A percentile compares a stretch with the other conserved stretches of the same genome.
These are phyloP conservation scores for Arthrobotrys sphaeroides DNA, from an alignment of 2,329 filamentous ascomycete genomes.

Conservation along the genomic window DNA sequence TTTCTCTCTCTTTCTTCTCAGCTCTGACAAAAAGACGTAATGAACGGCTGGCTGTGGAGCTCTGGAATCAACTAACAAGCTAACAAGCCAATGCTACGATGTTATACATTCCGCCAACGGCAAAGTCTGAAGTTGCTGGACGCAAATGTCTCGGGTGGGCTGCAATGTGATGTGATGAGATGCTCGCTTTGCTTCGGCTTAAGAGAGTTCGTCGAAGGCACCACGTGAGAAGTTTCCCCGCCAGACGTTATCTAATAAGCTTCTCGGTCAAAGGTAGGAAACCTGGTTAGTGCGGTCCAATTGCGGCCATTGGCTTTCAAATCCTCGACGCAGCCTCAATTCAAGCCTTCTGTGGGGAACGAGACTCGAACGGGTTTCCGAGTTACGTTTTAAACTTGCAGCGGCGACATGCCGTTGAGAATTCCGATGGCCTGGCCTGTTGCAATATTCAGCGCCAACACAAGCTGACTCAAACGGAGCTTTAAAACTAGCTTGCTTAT, in stretches of 20 bases:
- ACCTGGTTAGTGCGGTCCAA: constrained; percentile 10
- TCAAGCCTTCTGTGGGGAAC: neutral
- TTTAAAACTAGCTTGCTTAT: too few species aligned
- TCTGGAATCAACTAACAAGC: constrained; percentile 19
- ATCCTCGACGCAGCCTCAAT: neutral
- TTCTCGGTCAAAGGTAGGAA: neutral
- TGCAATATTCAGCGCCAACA: neutral
- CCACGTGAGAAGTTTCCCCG: constrained; percentile 46
- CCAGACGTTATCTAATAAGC: neutral
- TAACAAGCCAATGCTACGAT: constrained; percentile 3
- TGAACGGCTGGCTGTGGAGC: constrained; percentile 39
- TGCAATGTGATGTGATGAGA: constrained; percentile 50
- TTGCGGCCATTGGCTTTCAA: constrained; percentile 21
- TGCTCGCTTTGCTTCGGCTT: constrained; percentile 54
- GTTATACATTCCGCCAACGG: constrained; percentile 44
- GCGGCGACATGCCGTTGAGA: neutral
- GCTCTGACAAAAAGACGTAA: neutral
- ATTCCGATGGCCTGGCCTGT: neutral
- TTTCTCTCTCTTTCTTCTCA: neutral
- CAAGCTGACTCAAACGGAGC: too few species aligned
- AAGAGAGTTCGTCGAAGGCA: constrained; percentile 3
- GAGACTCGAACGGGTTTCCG: neutral
- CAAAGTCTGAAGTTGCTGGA: constrained; percentile 13
- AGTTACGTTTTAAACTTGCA: neutral
- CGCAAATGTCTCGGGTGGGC: constrained; percentile 18